These are phyloP conservation scores for Ensete glaucum DNA, from an alignment of 176 grass and related monocot species.

Conservation along the genomic window DNA sequence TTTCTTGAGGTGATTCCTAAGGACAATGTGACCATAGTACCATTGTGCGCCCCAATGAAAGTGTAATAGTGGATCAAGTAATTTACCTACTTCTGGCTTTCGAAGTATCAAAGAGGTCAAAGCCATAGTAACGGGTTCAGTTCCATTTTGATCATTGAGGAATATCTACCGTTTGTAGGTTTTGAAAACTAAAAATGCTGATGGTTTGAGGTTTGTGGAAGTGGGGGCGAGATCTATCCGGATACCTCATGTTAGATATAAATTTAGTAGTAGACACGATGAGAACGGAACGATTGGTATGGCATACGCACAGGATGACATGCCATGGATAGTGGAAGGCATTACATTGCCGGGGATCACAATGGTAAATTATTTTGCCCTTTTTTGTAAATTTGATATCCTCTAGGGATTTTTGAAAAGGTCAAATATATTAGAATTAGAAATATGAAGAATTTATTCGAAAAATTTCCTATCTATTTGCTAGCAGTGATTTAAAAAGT, in stretches of 20 bases:
- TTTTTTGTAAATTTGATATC: background rate
- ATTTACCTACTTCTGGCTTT: no score
- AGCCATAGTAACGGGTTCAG: background rate
- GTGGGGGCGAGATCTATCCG: slow-evolving; percentile 87
- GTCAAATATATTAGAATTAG: background rate
- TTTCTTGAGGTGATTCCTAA: no score
- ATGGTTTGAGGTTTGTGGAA: slow-evolving; percentile 96
- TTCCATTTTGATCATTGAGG: no score
- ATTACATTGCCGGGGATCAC: slow-evolving; percentile 57
- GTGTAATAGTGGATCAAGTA: no score
- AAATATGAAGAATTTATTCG: background rate
- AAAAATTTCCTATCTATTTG: background rate
- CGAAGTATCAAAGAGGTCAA: no score
- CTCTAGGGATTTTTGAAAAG: background rate
- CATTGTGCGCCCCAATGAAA: no score
- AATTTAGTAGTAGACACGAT: slow-evolving; percentile 95
- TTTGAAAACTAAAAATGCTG: slow-evolving; percentile 93
- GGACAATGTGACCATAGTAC: no score
- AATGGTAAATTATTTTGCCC: slow-evolving; percentile 46
- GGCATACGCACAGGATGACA: slow-evolving; percentile 96
- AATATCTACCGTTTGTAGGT: slow-evolving; percentile 30
- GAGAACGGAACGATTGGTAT: slow-evolving; percentile 99
- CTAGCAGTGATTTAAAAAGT: no score
- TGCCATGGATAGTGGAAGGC: slow-evolving; percentile 98
- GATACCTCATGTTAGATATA: slow-evolving; percentile 92